These are phyloP conservation scores for Suillus subluteus DNA, from an alignment of 768 basidiomycete genomes.

Conservation along the genomic window DNA sequence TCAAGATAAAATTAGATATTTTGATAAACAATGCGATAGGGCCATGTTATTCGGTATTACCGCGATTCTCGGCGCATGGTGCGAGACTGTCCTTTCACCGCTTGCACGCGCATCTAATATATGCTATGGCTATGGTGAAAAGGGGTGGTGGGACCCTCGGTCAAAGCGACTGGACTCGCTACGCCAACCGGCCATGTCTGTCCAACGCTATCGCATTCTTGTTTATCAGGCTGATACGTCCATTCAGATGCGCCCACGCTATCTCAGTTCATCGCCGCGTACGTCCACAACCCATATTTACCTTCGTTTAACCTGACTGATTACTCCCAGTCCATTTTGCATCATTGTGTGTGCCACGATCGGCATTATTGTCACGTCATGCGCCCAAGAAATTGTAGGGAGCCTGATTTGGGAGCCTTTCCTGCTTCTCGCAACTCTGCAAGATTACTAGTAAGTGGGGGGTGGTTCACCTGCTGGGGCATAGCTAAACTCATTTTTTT, in stretches of 20 bases:
- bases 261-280: slow-evolving; percentile 2
- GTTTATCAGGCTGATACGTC: background rate
- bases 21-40: background rate
- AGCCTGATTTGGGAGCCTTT: slow-evolving; percentile 23
- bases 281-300: background rate
- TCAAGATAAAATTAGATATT: background rate
- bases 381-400: slow-evolving; percentile 19
- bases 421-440: slow-evolving; percentile 21
- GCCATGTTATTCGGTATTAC: slow-evolving; percentile 3
- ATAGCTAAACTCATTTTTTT: background rate
- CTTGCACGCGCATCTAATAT: background rate
- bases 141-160: background rate
- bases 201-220: background rate
- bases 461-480: background rate
- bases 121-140: background rate
- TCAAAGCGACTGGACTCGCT: slow-evolving; percentile 6
- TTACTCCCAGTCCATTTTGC: slow-evolving; percentile 15
- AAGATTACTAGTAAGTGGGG: slow-evolving; percentile 20
- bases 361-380: slow-evolving; percentile 20
- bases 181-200: slow-evolving; percentile 2
- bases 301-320: slow-evolving; percentile 13
- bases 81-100: background rate
- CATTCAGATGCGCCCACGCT: background rate
- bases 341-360: slow-evolving; percentile 22
- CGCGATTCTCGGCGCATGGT: slow-evolving; percentile 2